A percentile compares a stretch with the other conserved stretches of the same genome.
These are phyloP conservation scores for Fusarium abutilonis DNA, from an alignment of 2,329 filamentous ascomycete species.

Conservation along the genomic window DNA sequence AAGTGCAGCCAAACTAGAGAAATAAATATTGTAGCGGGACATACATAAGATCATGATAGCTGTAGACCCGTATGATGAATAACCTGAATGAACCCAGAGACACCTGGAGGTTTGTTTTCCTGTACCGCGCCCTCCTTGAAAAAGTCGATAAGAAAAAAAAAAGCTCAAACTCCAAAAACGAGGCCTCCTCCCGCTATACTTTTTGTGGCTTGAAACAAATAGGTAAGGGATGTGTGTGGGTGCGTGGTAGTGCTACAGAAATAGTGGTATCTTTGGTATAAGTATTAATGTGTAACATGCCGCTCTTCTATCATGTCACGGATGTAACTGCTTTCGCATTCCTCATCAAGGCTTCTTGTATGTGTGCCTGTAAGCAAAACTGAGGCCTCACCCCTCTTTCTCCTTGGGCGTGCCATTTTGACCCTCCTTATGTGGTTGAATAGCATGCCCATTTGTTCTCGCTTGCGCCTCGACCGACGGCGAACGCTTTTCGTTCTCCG, in stretches of 20 bases:
- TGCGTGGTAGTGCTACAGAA: background rate
- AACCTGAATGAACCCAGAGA: slow-evolving; percentile 16
- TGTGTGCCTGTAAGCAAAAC: background rate
- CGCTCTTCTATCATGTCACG: slow-evolving; percentile 6
- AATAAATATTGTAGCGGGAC: slow-evolving; percentile 1
- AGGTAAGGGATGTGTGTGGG: slow-evolving; percentile 10
- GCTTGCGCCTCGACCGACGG: slow-evolving; percentile 30
- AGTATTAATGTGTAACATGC: background rate
- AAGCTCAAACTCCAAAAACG: slow-evolving; percentile 28
- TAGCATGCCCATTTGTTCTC: slow-evolving; percentile 31
- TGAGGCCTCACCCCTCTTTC: slow-evolving; percentile 32
- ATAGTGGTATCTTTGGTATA: background rate
- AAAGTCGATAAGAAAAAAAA: slow-evolving; percentile 15
- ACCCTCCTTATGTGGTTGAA: slow-evolving; percentile 20
- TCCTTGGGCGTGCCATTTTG: slow-evolving; percentile 32
- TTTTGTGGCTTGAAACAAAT: slow-evolving; percentile 27
- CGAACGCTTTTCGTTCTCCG: slow-evolving; percentile 42
- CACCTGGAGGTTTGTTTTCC: slow-evolving; percentile 21
- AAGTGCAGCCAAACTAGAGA: slow-evolving; percentile 2
- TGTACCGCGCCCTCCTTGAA: slow-evolving; percentile 7
- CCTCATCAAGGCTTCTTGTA: background rate
- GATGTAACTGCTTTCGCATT: background rate
- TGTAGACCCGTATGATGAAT: slow-evolving; percentile 5
- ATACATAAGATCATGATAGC: background rate
- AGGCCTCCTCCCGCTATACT: slow-evolving; percentile 34